Evolutionary conservation across 1,284 basidiomycete species (phyloP).

Genomic region (Schizophyllum amplum): DNA sequence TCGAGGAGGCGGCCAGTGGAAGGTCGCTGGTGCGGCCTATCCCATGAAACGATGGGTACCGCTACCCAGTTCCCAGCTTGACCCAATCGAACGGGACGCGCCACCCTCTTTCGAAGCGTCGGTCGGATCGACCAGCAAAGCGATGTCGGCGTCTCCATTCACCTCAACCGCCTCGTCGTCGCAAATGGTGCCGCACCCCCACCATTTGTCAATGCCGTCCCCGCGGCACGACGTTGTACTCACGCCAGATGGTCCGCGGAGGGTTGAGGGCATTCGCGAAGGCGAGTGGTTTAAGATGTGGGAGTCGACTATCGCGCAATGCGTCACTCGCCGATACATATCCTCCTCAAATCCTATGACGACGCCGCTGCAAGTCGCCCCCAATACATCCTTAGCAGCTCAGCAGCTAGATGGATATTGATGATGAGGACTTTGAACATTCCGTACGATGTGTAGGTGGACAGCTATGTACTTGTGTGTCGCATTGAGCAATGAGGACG

Average conservation of each 20-base stretch:
- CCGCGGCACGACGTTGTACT: neutral
- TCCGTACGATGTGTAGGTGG: too few species aligned
- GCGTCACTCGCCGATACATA: neutral
- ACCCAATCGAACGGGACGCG: neutral
- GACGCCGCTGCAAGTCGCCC: neutral
- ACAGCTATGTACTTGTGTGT: too few species aligned
- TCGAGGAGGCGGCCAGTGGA: slow-evolving; percentile 58
- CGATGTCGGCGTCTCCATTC: neutral
- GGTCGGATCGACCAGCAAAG: too few species aligned
- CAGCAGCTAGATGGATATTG: neutral
- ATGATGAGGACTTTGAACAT: too few species aligned
- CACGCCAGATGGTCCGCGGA: neutral
- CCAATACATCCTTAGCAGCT: neutral
- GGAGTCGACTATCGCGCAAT: neutral
- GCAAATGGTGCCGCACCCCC: neutral
- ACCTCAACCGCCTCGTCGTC: neutral
- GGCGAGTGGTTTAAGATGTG: neutral
- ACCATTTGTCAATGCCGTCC: neutral
- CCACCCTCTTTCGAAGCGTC: neutral
- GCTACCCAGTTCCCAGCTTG: too few species aligned
- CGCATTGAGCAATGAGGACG: too few species aligned
- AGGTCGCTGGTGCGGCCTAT: slow-evolving; percentile 62
- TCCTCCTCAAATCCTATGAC: neutral
- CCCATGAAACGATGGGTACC: slow-evolving; percentile 40
- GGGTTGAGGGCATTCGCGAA: neutral